Evolutionary conservation across 2,329 filamentous ascomycete genomes (phyloP), one percentile per base, ranked within the genome.

Genomic region (Colletotrichum theobromicola): DNA sequence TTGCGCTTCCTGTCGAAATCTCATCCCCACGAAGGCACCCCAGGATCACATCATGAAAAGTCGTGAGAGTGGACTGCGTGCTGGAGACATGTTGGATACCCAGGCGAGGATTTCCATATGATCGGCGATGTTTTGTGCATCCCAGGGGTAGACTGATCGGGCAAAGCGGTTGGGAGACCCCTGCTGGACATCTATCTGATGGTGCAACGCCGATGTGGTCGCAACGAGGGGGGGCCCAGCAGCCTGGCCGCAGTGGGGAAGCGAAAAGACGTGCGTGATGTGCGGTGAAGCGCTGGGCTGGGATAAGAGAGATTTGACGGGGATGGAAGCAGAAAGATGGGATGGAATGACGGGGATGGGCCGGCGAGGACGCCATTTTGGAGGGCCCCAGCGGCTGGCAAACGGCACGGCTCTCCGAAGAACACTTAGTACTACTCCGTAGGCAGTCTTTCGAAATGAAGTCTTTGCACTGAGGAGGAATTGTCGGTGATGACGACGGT

Each of bases 201-300:
- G 28, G 61, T 74, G 62, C 53, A 42, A 55, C 67, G 42, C 13
- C 10, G 28, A 53, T 34, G 18, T 35, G 37, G 42, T 57, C 30
- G 62, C 63, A 72, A 50, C 55, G 53, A 15, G 35, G 53, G 70
- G 70, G 26, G 13, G 65, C n/a, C 57, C 28, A 37, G 64, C 32
- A 35, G 42, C n/a, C n/a, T 30, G 55, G 72, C 26, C 32, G 53
- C 62, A 18, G 68, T 72, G 67, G 68, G 57, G 53, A 15, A 64
- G 15, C 21, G 16, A 35, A 37, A 72, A 58, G 46, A 53, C 15
- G 32, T 46, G 55, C 30, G 68, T 73, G 60, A 70, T 73, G 71
- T 73, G 46, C 71, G 69, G 68, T 72, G 72, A 71, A 71, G 72
- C 72, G 60, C 67, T 24, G 58, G 26, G 37, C 55, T n/a, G 53